A percentile compares a stretch with the other conserved stretches of the same genome.
These are phyloP conservation scores for Brassica hybrid DNA, from an alignment of 441 rosid genomes.

Conservation along the genomic window DNA sequence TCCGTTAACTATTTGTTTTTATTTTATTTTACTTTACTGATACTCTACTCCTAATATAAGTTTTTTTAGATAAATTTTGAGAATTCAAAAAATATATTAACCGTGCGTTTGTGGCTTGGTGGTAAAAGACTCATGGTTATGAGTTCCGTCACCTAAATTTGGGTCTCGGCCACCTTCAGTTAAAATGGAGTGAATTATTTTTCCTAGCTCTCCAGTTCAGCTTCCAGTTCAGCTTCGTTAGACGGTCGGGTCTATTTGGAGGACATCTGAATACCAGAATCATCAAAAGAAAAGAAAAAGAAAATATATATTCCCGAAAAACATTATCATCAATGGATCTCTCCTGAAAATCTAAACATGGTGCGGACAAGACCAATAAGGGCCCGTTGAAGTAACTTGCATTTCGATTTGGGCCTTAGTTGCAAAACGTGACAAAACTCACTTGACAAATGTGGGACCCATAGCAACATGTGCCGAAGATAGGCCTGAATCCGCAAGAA, in stretches of 20 bases:
- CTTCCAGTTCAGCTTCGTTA: no score
- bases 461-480: conserved; percentile 34
- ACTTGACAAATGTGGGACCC: conserved; percentile 8
- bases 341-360: background rate
- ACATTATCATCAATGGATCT: background rate
- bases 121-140: no score
- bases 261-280: no score
- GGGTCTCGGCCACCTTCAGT: no score
- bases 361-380: conserved; percentile 7
- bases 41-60: background rate
- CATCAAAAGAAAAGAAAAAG: no score
- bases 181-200: no score
- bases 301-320: no score
- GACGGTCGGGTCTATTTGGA: no score
- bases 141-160: no score
- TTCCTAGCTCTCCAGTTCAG: no score
- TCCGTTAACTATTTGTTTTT: background rate
- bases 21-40: background rate
- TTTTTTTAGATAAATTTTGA: background rate
- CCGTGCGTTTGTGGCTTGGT: no score
- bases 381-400: conserved; percentile 8
- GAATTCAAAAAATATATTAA: background rate
- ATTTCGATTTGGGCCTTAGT: conserved; percentile 30
- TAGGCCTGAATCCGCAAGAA: conserved; percentile 35
- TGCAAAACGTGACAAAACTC: background rate